Evolutionary conservation across 176 grass and related monocot genomes (phyloP), one percentile per base, ranked within the genome.

Genomic region (Carex scoparia): DNA sequence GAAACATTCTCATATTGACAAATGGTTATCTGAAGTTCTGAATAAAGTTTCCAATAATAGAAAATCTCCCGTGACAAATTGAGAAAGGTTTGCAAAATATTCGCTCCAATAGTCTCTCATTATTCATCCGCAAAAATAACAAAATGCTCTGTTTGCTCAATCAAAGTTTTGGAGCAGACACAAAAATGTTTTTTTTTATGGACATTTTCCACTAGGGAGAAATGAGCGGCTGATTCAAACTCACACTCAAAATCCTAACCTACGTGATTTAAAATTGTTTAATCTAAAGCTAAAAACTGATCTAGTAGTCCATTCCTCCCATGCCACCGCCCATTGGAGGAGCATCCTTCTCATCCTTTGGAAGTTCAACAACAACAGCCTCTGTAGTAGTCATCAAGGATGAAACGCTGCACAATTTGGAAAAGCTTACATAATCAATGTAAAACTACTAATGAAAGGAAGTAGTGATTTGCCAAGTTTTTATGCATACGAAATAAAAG

Each of bases 351-450:
- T 99, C 96, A 51, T 92, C 91, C 65, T 95, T 99, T 1, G 96
- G 96, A 2, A 84, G 78, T 83, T 99, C 96, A 7, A 95, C 93
- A n/a, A 99, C 86, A 62, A 99, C 88, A 16, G 96, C 85, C 71
- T 99, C 96, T 0, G 96, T 99, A 4, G 96, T 95, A 32, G 96
- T 99, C 96, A 99, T 94, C 77, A 99, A 81, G 1, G 96, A 99
- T 1, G 96, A 95, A 81, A 99, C 96, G 31, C 96, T 99, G 88
- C 4, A 69, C 0, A 9, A 51, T 2, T 23, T 49, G 13, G 27
- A 31, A 56, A 11, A 11, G 7, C 65, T 7, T 7, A 54, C 5
- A 49, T 58, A 33, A 48, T 49, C 69, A 72, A 27, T 18, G 27
- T 3, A 14, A 73, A 62, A 23, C 23, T 23, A 40, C 27, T 27